Conservation (phyloP, 2,329 filamentous ascomycete species). For the Cladosporium phlei region DNA sequence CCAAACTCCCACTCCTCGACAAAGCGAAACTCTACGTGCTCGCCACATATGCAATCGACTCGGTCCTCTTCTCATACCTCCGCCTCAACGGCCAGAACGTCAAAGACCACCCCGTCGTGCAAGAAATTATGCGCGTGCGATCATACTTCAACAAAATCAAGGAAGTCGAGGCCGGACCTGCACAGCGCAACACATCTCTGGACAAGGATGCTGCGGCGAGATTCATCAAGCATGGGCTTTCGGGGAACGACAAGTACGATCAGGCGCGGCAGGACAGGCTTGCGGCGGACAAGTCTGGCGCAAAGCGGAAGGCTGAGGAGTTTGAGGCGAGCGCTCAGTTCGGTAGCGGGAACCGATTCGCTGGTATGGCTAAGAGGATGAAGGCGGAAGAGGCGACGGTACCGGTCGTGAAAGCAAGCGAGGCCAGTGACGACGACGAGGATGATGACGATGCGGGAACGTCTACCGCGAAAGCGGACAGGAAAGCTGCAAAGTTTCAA, state of each 20-base stretch:
- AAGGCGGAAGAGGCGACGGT: constrained; percentile 24
- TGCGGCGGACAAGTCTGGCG: constrained; percentile 33
- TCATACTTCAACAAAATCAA: constrained; percentile 94
- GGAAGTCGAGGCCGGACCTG: constrained; percentile 58
- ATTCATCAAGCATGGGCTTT: constrained; percentile 77
- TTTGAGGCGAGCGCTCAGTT: constrained; percentile 20
- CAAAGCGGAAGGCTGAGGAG: constrained; percentile 34
- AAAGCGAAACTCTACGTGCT: constrained; percentile 92
- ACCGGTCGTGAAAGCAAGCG: constrained; percentile 9
- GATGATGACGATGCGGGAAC: constrained; percentile 7
- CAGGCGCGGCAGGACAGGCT: constrained; percentile 26
- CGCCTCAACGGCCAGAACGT: constrained; percentile 73
- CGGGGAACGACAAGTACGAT: constrained; percentile 44
- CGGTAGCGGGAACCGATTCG: constrained; percentile 33
- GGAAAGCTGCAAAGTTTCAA: constrained; percentile 18
- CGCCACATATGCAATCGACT: constrained; percentile 83
- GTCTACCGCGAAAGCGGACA: constrained; percentile 13
- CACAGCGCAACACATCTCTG: constrained; percentile 43
- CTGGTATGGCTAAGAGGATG: constrained; percentile 31
- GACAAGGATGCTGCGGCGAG: constrained; percentile 74
- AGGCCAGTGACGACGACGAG: constrained; percentile 10
- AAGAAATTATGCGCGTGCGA: constrained; percentile 78
- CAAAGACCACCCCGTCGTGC: constrained; percentile 79
- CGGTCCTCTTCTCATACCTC: constrained; percentile 78
- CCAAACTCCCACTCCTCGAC: constrained; percentile 84